phyloP scores from a whole-genome alignment of 2,329 filamentous ascomycete species.

The Neonectria faginata region DNA sequence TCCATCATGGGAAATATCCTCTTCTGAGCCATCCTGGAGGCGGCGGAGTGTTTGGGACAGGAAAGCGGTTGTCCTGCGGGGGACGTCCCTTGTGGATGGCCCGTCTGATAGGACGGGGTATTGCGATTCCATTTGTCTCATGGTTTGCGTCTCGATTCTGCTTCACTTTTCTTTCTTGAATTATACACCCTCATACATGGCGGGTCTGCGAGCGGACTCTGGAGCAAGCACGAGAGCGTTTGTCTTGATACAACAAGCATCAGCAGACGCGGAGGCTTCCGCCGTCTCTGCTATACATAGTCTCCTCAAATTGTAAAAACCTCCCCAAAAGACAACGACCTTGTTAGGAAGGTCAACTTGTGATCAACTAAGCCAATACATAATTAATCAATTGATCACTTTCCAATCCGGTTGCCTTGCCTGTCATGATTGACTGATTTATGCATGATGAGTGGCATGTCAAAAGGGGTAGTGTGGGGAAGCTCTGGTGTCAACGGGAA shows the following conservation, averaged over 20 bases:
- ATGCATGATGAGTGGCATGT: slow-evolving; percentile 2
- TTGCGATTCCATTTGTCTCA: slow-evolving; percentile 49
- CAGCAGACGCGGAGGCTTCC: slow-evolving; percentile 44
- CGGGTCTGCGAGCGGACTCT: slow-evolving; percentile 50
- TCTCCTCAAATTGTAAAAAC: slow-evolving; percentile 50
- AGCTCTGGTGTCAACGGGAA: slow-evolving; percentile 1
- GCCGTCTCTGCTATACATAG: slow-evolving; percentile 49
- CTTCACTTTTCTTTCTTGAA: slow-evolving; percentile 46
- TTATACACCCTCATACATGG: slow-evolving; percentile 49
- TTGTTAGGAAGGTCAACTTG: neutral
- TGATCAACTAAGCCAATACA: neutral
- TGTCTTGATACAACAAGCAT: slow-evolving; percentile 48
- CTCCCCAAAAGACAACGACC: slow-evolving; percentile 19
- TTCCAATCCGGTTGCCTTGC: too few species aligned
- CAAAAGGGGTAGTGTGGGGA: slow-evolving; percentile 9
- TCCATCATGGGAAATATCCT: slow-evolving; percentile 26
- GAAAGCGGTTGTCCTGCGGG: slow-evolving; percentile 29
- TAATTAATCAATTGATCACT: neutral
- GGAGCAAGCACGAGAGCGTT: slow-evolving; percentile 46
- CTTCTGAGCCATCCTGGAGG: slow-evolving; percentile 25
- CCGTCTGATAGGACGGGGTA: slow-evolving; percentile 35
- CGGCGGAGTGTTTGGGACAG: slow-evolving; percentile 26
- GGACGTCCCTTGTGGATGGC: slow-evolving; percentile 36
- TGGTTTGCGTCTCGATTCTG: slow-evolving; percentile 43
- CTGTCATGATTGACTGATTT: too few species aligned